Percentiles rank a stretch among this genome's conserved stretches.
These are phyloP conservation scores for Tubosaeta sp. DNA, from an alignment of 768 basidiomycete genomes.

Conservation along the genomic window DNA sequence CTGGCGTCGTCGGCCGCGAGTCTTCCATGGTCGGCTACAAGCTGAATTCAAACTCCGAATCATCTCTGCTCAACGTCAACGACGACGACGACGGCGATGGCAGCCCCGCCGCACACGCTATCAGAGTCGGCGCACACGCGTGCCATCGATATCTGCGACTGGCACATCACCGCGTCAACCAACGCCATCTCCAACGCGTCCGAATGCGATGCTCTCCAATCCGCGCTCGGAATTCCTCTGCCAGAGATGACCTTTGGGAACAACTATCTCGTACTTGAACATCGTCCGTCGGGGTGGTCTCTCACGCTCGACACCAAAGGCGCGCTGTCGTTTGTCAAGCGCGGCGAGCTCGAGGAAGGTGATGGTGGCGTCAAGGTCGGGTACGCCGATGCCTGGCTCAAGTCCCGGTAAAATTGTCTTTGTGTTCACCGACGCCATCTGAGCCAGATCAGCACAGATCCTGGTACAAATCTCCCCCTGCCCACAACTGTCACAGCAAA, in stretches of 20 bases:
- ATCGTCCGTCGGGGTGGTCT: constrained; percentile 58
- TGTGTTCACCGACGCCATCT: constrained; percentile 16
- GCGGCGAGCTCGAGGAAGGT: constrained; percentile 67
- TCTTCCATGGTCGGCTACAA: constrained; percentile 32
- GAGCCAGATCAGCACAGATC: constrained; percentile 52
- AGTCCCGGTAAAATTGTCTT: constrained; percentile 62
- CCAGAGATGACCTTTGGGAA: constrained; percentile 98
- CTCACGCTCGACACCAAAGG: constrained; percentile 63
- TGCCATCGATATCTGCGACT: constrained; percentile 61
- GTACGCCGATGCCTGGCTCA: constrained; percentile 92
- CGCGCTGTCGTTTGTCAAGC: constrained; percentile 70
- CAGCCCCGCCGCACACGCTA: constrained; percentile 57
- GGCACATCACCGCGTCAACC: constrained; percentile 68
- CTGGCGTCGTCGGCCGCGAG: constrained; percentile 64
- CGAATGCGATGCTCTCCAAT: constrained; percentile 68
- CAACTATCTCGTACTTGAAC: constrained; percentile 68
- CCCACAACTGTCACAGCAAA: constrained; percentile 73
- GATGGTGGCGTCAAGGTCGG: constrained; percentile 94
- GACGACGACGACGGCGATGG: constrained; percentile 9
- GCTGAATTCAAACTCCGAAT: constrained; percentile 25
- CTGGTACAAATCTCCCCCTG: constrained; percentile 59
- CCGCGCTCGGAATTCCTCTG: constrained; percentile 65
- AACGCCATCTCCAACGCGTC: constrained; percentile 76
- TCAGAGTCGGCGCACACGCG: constrained; percentile 68
- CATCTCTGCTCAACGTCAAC: constrained; percentile 4